Evolutionary conservation across 345 rosid genomes (phyloP), one percentile per base, ranked within the genome.

Genomic region (Sisymbrium irio): DNA sequence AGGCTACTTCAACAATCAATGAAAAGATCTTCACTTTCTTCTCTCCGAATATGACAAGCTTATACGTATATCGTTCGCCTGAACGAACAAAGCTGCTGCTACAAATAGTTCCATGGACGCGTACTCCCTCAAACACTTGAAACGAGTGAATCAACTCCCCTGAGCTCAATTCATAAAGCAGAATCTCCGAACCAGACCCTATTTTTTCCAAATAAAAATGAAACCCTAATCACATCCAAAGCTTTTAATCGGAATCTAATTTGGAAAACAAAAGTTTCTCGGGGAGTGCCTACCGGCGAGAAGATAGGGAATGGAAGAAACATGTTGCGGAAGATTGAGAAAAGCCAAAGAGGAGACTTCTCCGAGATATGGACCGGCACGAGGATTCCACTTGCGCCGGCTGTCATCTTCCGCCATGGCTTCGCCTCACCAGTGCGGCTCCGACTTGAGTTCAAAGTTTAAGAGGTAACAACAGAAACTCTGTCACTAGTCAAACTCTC

Each of bases 121-220:
- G 97, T 55, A 92, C 84, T 40, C 97, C 99, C 15, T 85, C 79
- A 61, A 90, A 90, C n/a, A 88, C 96, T 69, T 75, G 88, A 81
- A 95, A 92, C 45, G 93, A 83, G 9, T 79, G 80, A 62, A 84
- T 62, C 72, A 84, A 51, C 17, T 42, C 81, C 4, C 88, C 84
- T 6, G 83, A 72, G 36, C 80, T 85, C 62, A 95, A 70, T 79
- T 86, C 72, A 79, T 86, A 87, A 45, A 88, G 83, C 45, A 86
- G 79, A 10, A 92, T 66, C 76, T 86, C 88, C 50, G 98, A 92
- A 55, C 99, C 97, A 4, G 92, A 86, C 70, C 98, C 97, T 91
- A 84, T 50, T 53, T 50, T 19, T 0, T 1, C 2, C 1, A 10
- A 1, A 51, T 17, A 10, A 49, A 44, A 62, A 33, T 0, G 7